Base-by-base conservation (phyloP, 2,329 filamentous ascomycete genomes). In the Tolypocladium nubicola region DNA sequence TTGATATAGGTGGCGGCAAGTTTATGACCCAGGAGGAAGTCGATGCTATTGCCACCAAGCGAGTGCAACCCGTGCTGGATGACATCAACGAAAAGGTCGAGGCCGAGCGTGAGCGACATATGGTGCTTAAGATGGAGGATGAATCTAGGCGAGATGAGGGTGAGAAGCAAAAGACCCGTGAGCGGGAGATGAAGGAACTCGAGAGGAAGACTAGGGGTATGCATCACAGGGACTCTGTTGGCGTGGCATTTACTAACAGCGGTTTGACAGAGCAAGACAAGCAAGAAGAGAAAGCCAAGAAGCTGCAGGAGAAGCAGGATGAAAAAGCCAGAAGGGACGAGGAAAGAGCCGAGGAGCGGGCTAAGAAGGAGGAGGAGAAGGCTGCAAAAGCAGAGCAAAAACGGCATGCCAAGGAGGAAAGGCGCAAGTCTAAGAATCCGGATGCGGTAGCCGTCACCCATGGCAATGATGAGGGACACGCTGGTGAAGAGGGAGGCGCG, bases 51-150 rank as follows among this genome's bases (percentile, higher is more conserved):
- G 92, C 92, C 3, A 81, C 84, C 14, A 83, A 81, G 52, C 84
- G 86, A 62, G 81, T 97, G 19, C 89, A 93, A 68, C 92, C 92
- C 5, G 84, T 94, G 0, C 71, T 97, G 7, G 87, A 96, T 62
- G 89, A 95, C 62, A 94, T 97, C 60, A 85, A 86, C 56, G 85
- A 89, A 55, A 89, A 86, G 67, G 89, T 89, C 0, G 87, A 91
- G 66, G 79, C 79, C 60, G 86, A 90, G 67, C 79, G 83, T 43
- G 88, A 87, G 53, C 80, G 85, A 59, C 80, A 88, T 59, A 77
- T 84, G 60, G 84, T 90, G 58, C 78, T 84, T 61, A 80, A 81
- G 64, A 80, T 86, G 66, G 79, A 85, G 56, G 78, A 84, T 54
- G 79, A 81, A 53, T 76, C 76, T 52, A 76, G 73, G 52, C 79